A percentile compares a stretch with the other conserved stretches of the same genome.
Conservation (phyloP, 2,329 filamentous ascomycete genomes). For the Metarhizium album region DNA sequence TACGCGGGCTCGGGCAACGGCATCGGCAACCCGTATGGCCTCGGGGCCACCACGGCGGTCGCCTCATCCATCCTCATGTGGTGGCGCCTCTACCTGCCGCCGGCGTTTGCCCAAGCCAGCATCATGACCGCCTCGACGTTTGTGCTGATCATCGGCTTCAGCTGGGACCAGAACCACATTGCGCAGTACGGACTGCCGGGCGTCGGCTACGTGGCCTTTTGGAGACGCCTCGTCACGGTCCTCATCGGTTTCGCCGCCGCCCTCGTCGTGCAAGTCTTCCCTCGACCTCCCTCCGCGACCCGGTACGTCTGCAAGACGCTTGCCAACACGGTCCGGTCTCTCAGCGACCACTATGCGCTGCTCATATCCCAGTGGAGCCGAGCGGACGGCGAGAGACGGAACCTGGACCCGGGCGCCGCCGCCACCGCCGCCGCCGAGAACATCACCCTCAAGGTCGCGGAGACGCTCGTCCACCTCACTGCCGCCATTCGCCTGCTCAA, state of each 20-base stretch:
- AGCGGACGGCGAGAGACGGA: conserved; percentile 13
- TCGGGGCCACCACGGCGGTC: conserved; percentile 33
- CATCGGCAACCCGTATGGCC: conserved; percentile 36
- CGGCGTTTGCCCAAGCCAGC: conserved; percentile 16
- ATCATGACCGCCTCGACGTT: conserved; percentile 28
- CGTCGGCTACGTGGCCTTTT: conserved; percentile 35
- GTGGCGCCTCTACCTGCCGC: conserved; percentile 23
- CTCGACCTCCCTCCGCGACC: conserved; percentile 34
- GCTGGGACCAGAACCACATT: conserved; percentile 32
- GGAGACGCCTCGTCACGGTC: conserved; percentile 33
- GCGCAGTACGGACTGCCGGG: conserved; percentile 34
- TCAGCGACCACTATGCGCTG: conserved; percentile 39
- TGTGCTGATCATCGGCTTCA: conserved; percentile 33
- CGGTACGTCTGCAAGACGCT: conserved; percentile 33
- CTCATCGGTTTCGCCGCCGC: conserved; percentile 33
- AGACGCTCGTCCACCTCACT: conserved; percentile 17
- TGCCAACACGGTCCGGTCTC: conserved; percentile 28
- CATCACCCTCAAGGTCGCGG: conserved; percentile 19
- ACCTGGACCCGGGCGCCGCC: no score
- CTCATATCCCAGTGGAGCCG: conserved; percentile 33
- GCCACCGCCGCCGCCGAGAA: conserved; percentile 15
- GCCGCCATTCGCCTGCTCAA: conserved; percentile 17
- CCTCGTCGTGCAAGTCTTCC: conserved; percentile 34
- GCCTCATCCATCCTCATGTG: conserved; percentile 24
- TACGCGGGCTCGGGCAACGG: conserved; percentile 39